phyloP scores from a whole-genome alignment of 1,284 basidiomycete genomes.

The Gymnopus androsaceus region DNA sequence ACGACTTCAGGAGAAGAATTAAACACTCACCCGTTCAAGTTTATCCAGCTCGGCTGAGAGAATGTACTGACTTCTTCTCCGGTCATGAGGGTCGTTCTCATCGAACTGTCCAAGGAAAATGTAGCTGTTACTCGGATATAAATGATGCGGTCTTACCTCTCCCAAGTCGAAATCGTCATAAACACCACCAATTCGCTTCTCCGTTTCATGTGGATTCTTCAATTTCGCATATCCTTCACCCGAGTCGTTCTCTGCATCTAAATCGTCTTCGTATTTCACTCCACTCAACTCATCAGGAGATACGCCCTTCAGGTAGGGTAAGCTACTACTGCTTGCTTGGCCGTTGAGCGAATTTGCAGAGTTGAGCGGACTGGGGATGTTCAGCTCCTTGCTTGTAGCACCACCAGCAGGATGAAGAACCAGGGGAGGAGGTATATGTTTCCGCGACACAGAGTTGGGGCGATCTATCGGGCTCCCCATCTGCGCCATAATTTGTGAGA shows the following conservation, averaged over 20 bases:
- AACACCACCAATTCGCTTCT: slow-evolving; percentile 66
- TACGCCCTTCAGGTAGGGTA: slow-evolving; percentile 34
- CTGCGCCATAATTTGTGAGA: slow-evolving; percentile 43
- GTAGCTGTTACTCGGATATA: neutral
- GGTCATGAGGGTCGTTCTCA: slow-evolving; percentile 67
- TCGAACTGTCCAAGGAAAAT: slow-evolving; percentile 51
- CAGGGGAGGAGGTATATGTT: slow-evolving; percentile 52
- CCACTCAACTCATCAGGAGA: slow-evolving; percentile 6
- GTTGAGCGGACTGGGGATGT: slow-evolving; percentile 13
- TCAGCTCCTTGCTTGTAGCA: slow-evolving; percentile 19
- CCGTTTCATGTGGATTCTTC: slow-evolving; percentile 51
- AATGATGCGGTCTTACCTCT: slow-evolving; percentile 40
- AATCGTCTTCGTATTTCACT: neutral
- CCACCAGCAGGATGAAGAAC: slow-evolving; percentile 40
- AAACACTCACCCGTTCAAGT: slow-evolving; percentile 61
- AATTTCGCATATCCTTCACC: slow-evolving; percentile 37
- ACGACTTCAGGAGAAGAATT: slow-evolving; percentile 5
- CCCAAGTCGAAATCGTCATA: slow-evolving; percentile 71
- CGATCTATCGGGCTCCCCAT: slow-evolving; percentile 27
- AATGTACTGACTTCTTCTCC: slow-evolving; percentile 67
- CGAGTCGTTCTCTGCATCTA: slow-evolving; percentile 27
- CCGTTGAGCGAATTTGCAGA: neutral
- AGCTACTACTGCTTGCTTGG: slow-evolving; percentile 11
- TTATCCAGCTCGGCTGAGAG: slow-evolving; percentile 73
- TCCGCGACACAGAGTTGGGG: slow-evolving; percentile 16